phyloP scores from a whole-genome alignment of 495 filamentous ascomycete species.

The Hypoxylon crocopeplum region DNA sequence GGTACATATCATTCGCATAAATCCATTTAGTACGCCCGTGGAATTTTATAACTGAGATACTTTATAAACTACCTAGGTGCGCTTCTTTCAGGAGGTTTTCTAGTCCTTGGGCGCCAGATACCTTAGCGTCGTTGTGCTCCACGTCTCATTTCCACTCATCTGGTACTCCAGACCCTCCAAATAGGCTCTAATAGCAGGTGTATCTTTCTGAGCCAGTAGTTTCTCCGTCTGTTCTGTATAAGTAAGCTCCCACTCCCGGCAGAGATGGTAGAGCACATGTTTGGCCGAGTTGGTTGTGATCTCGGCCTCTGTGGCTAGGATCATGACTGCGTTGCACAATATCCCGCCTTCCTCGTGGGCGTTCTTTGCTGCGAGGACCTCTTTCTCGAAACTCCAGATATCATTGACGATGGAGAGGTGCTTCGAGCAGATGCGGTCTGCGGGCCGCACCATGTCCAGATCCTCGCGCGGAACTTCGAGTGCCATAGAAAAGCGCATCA shows the following conservation, averaged over 20 bases:
- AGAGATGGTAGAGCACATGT: slow-evolving; percentile 43
- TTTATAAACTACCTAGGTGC: no score
- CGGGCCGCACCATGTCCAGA: slow-evolving; percentile 11
- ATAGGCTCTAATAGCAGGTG: slow-evolving; percentile 28
- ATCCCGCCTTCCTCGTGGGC: slow-evolving; percentile 41
- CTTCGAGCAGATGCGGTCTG: slow-evolving; percentile 43
- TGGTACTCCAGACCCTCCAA: slow-evolving; percentile 47
- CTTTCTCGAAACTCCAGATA: slow-evolving; percentile 52
- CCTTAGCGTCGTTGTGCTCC: slow-evolving; percentile 41
- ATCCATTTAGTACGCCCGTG: no score
- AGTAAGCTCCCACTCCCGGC: slow-evolving; percentile 44
- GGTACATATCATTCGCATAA: no score
- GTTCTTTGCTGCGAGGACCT: slow-evolving; percentile 29
- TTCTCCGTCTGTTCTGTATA: slow-evolving; percentile 24
- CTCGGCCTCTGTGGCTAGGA: slow-evolving; percentile 32
- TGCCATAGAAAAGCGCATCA: slow-evolving; percentile 50
- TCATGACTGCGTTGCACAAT: slow-evolving; percentile 39
- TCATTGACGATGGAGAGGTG: slow-evolving; percentile 53
- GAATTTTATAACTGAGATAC: no score
- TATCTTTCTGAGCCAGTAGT: slow-evolving; percentile 19
- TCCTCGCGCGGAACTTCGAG: slow-evolving; percentile 37
- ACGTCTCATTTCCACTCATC: slow-evolving; percentile 53
- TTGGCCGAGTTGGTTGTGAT: slow-evolving; percentile 34
- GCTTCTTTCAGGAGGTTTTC: no score
- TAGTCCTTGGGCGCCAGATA: no score